These are phyloP conservation scores for Lentinula novae-zelandiae DNA, from an alignment of 1,284 basidiomycete genomes.

Conservation along the genomic window DNA sequence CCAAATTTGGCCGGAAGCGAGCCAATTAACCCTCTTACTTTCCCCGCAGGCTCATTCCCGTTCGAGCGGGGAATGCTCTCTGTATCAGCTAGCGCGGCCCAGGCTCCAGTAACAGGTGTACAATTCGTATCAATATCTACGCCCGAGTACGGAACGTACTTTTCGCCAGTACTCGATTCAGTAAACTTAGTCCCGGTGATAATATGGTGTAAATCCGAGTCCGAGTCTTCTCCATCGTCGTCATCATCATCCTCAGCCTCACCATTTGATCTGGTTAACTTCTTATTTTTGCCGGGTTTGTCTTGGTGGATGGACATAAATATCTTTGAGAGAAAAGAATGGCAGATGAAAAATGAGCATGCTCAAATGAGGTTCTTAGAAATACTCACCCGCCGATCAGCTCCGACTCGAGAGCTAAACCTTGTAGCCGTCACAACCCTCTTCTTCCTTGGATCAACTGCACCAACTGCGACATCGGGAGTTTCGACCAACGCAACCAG, in stretches of 20 bases:
- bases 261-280: not conserved
- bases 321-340: conserved; percentile 40
- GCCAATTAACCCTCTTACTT: conserved; percentile 56
- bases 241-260: conserved; percentile 29
- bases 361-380: not conserved
- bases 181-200: not conserved
- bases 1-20: conserved; percentile 59
- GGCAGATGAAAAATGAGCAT: not conserved
- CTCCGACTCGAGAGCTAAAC: conserved; percentile 77
- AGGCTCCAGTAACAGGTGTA: conserved; percentile 60
- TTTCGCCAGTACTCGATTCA: conserved; percentile 16
- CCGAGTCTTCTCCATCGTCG: conserved; percentile 17
- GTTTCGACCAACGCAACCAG: conserved; percentile 79
- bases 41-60: conserved; percentile 6
- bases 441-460: conserved; percentile 76
- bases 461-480: conserved; percentile 78
- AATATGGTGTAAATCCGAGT: conserved; percentile 6
- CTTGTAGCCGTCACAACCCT: conserved; percentile 82
- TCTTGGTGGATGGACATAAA: conserved; percentile 76
- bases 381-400: conserved; percentile 64
- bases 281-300: conserved; percentile 29
- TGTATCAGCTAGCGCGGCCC: conserved; percentile 54
- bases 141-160: conserved; percentile 4
- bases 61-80: conserved; percentile 26
- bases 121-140: conserved; percentile 61